These are phyloP conservation scores for Rhizophlyctis rosea DNA, from an alignment of 192 early-diverging fungal genomes.

Conservation along the genomic window DNA sequence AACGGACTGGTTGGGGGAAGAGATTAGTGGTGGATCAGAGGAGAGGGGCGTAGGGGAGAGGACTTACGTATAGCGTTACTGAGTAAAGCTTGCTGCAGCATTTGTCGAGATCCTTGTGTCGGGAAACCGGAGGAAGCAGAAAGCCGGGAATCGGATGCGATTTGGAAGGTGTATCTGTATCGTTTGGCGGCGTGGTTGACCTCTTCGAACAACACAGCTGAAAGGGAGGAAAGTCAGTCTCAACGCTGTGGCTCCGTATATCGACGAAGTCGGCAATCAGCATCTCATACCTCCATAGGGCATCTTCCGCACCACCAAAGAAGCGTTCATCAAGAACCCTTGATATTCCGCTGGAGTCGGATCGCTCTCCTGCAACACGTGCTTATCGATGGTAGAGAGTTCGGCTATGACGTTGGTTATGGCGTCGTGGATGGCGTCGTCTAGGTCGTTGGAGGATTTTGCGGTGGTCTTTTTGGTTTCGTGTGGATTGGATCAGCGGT, in stretches of 20 bases:
- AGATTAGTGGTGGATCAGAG: neutral
- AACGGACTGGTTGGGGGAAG: conserved; percentile 11
- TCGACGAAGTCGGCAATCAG: conserved; percentile 43
- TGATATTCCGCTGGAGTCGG: conserved; percentile 12
- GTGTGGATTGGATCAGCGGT: no score
- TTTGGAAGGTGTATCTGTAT: conserved; percentile 53
- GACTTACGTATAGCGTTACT: conserved; percentile 29
- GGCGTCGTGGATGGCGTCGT: conserved; percentile 39
- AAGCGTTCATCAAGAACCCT: conserved; percentile 19
- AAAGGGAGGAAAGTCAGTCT: neutral
- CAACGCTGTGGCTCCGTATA: neutral
- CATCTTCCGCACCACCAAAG: conserved; percentile 39
- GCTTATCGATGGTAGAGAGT: conserved; percentile 45
- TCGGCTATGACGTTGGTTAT: conserved; percentile 35
- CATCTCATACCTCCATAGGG: conserved; percentile 52
- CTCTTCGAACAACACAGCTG: conserved; percentile 41
- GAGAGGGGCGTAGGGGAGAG: neutral
- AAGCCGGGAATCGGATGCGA: conserved; percentile 46
- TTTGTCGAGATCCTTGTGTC: conserved; percentile 40
- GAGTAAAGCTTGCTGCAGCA: conserved; percentile 45
- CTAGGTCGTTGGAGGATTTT: conserved; percentile 47
- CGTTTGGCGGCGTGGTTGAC: conserved; percentile 42
- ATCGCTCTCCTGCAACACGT: conserved; percentile 22
- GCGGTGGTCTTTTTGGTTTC: no score
- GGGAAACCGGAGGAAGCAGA: conserved; percentile 48